phyloP scores from a whole-genome alignment of 768 basidiomycete genomes.

The Mrakia gelida region DNA sequence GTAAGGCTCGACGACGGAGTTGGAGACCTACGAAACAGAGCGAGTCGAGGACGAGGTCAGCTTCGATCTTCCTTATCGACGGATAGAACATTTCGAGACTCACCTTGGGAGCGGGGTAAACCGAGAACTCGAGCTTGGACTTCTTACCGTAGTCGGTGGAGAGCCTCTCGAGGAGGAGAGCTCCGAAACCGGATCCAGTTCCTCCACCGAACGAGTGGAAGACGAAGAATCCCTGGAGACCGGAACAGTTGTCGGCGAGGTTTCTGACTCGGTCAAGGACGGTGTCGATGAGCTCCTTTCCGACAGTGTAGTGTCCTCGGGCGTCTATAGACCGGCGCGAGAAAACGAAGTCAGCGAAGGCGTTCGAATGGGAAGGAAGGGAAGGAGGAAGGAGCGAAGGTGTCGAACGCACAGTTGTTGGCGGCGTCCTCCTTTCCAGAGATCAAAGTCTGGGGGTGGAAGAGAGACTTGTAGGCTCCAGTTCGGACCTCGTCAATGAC shows the following conservation, averaged over 20 bases:
- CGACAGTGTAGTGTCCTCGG: constrained; percentile 97
- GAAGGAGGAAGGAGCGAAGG: constrained; percentile 3
- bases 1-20: constrained; percentile 97
- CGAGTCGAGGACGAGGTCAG: not conserved
- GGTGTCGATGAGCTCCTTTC: constrained; percentile 94
- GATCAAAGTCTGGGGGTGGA: constrained; percentile 96
- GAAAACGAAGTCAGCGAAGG: constrained; percentile 27
- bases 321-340: constrained; percentile 59
- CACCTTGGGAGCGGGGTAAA: constrained; percentile 84
- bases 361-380: constrained; percentile 1
- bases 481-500: constrained; percentile 96
- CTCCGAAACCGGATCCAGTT: constrained; percentile 98
- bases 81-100: not conserved
- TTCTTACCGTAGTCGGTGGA: constrained; percentile 99
- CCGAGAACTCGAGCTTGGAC: constrained; percentile 96
- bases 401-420: constrained; percentile 81
- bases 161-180: constrained; percentile 91
- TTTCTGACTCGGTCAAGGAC: constrained; percentile 97
- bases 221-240: constrained; percentile 99
- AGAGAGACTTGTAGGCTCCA: constrained; percentile 91
- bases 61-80: not conserved
- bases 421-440: constrained; percentile 99
- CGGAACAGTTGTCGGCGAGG: constrained; percentile 93
- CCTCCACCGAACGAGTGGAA: constrained; percentile 99
- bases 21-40: constrained; percentile 54